These are phyloP conservation scores for Fremontodendron californicum DNA, from an alignment of 345 rosid genomes.

Conservation along the genomic window DNA sequence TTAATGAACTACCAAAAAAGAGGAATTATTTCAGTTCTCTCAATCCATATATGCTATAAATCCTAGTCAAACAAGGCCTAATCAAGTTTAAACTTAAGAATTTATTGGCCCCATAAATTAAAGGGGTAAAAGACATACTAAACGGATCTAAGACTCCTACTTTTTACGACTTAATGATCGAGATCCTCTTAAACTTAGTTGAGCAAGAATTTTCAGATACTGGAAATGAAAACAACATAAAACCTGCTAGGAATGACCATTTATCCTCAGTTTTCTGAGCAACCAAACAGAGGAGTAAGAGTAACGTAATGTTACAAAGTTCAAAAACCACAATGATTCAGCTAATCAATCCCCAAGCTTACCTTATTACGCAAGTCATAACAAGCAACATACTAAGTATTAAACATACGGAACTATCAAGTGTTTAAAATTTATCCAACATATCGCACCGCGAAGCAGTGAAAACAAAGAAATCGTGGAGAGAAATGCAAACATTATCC, in stretches of 20 bases:
- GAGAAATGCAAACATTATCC: background rate
- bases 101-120: background rate
- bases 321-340: conserved; percentile 12
- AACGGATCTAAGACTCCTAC: background rate
- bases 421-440: background rate
- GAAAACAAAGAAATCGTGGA: background rate
- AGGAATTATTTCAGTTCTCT: background rate
- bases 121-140: background rate
- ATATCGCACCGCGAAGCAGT: background rate
- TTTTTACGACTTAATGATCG: background rate
- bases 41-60: background rate
- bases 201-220: conserved; percentile 10
- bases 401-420: background rate
- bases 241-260: background rate
- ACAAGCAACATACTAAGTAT: background rate
- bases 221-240: conserved; percentile 10
- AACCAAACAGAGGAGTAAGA: background rate
- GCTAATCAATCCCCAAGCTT: background rate
- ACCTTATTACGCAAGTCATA: background rate
- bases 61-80: background rate
- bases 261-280: conserved; percentile 11
- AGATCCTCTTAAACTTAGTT: conserved; percentile 3
- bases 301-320: background rate
- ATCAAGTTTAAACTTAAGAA: background rate
- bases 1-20: background rate